These are phyloP conservation scores for Spergularia marina DNA, from an alignment of 148 eudicot genomes.

Conservation along the genomic window DNA sequence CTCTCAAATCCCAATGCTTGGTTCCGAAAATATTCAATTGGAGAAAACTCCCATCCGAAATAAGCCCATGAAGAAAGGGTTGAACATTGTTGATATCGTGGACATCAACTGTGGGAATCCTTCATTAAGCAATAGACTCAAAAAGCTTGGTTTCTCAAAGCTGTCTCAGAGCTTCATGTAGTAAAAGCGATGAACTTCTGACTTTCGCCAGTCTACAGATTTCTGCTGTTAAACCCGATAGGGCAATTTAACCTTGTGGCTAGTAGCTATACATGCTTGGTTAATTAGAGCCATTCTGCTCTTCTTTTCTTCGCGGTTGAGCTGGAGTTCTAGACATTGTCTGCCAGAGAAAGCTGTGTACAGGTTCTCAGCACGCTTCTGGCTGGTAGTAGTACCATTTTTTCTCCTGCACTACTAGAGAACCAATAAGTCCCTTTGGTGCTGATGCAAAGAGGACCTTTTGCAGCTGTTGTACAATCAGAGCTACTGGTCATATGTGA, in stretches of 20 bases:
- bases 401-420: conserved; percentile 56
- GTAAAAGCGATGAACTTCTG: conserved; percentile 15
- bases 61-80: conserved; percentile 44
- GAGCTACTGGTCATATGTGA: background rate
- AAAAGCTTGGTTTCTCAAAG: conserved; percentile 76
- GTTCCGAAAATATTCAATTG: conserved; percentile 48
- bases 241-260: conserved; percentile 26
- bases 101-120: conserved; percentile 64
- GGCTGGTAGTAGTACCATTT: conserved; percentile 39
- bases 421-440: conserved; percentile 57
- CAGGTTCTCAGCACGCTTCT: conserved; percentile 24
- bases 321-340: conserved; percentile 22
- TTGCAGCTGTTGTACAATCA: conserved; percentile 25
- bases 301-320: conserved; percentile 39
- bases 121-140: conserved; percentile 47
- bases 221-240: conserved; percentile 36
- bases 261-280: conserved; percentile 53
- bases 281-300: conserved; percentile 37
- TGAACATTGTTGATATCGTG: conserved; percentile 65
- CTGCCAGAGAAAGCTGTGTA: conserved; percentile 23
- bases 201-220: conserved; percentile 38
- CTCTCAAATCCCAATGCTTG: conserved; percentile 63
- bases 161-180: conserved; percentile 56
- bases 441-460: conserved; percentile 48
- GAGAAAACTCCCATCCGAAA: conserved; percentile 62